A percentile compares a stretch with the other conserved stretches of the same genome.
These are phyloP conservation scores for Houttuynia cordata DNA, from an alignment of 164 flowering plant species.

Conservation along the genomic window DNA sequence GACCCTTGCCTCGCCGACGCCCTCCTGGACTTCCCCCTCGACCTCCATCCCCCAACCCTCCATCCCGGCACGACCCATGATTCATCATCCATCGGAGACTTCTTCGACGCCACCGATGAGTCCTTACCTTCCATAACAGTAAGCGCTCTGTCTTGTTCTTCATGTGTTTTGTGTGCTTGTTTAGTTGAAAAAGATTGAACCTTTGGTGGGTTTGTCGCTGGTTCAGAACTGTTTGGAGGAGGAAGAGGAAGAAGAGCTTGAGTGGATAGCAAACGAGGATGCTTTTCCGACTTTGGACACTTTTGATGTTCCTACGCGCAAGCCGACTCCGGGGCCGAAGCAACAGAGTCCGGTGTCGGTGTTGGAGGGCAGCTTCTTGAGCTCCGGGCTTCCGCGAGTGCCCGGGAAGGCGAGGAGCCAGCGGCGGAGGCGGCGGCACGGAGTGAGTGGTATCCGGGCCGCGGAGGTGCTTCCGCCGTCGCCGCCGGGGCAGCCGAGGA, in stretches of 20 bases:
- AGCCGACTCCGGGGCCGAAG: constrained; percentile 13
- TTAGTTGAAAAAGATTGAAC: neutral
- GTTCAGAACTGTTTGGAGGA: neutral
- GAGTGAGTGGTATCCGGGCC: constrained; percentile 11
- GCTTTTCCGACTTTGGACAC: constrained; percentile 60
- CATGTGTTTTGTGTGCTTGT: neutral
- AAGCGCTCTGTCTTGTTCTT: constrained; percentile 9
- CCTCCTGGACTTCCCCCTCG: constrained; percentile 34
- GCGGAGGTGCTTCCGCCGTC: neutral
- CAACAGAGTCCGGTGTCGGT: constrained; percentile 56
- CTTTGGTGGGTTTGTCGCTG: neutral
- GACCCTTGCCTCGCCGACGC: constrained; percentile 23
- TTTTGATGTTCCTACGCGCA: constrained; percentile 23
- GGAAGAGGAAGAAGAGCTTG: constrained; percentile 49
- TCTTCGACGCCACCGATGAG: constrained; percentile 4
- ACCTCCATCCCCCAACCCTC: constrained; percentile 18
- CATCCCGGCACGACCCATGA: constrained; percentile 1
- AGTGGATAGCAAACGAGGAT: constrained; percentile 69
- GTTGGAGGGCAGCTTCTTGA: constrained; percentile 32
- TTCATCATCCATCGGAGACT: constrained; percentile 1
- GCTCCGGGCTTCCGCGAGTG: constrained; percentile 18
- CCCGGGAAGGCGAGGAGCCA: constrained; percentile 48
- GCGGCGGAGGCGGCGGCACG: constrained; percentile 19
- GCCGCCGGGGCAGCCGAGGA: constrained; percentile 15
- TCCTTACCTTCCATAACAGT: constrained; percentile 13